Evolutionary conservation across 805 yeast genomes (phyloP), one percentile per base, ranked within the genome.

Genomic region (Candida jianshihensis): DNA sequence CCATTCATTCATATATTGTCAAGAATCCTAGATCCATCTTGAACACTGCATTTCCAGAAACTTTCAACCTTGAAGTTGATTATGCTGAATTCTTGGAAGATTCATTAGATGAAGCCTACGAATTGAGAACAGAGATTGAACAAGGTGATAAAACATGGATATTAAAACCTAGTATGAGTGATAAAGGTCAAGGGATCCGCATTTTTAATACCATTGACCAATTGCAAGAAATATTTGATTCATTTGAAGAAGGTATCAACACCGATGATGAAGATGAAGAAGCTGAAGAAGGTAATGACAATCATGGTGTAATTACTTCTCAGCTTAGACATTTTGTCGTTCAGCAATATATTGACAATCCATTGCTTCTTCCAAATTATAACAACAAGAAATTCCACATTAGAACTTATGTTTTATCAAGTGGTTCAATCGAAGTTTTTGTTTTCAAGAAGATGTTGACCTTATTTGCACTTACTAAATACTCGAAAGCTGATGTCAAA

Each of bases 41-140:
- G 37, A 61, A 56, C 3, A 49, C 43, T 1, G 76, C 92, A 2
- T 78, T 76, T 41, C 90, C 97, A 1, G 84, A 76, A 36, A 71
- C 89, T 4, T 87, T 68, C 59, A 79, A 80, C 37, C 64, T 92
- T 22, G 97, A 92, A 53, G 74, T 92, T 17, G 97, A 90, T 51
- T 92, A 86, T 59, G 97, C 97, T 1, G 98, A 92, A 57, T 92
- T 92, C 49, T 63, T 92, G 34, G 97, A 92, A 49, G 98, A 92
- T 54, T 73, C 96, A 0, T 65, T 92, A 31, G 97, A 90, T 57
- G 98, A 92, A 50, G 79, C 84, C 26, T 89, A 83, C 64, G 98
- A 90, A 53, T 66, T 92, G 34, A 64, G 95, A 40, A 81, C 81
- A 35, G 96, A 83, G 47, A 63, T 92, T 24, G 81, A 79, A 40